Evolutionary conservation across 2,329 filamentous ascomycete genomes (phyloP), one percentile per base, ranked within the genome.

Genomic region (Didymella lethalis): DNA sequence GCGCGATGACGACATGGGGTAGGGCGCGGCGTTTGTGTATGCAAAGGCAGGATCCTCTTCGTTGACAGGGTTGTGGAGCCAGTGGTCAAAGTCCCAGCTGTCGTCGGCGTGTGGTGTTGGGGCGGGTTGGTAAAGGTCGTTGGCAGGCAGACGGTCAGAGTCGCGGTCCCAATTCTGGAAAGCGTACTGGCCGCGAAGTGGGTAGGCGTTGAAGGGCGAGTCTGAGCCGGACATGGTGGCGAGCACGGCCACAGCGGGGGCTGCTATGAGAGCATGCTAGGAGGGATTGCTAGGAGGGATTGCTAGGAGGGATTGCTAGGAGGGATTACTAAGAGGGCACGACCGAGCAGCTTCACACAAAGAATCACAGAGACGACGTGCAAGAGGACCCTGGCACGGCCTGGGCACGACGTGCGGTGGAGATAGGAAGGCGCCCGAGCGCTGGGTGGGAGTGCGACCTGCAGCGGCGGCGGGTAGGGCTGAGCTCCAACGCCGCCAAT

Each of bases 1-100:
- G 4, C 64, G 60, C 2, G 55, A 34, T 44, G 63, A 49, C 64
- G 58, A 54, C 65, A 66, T 67, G 23, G 41, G 34, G 20, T 67
- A 63, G 29, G 70, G 54, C 60, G 68, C 23, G 16, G 57, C 25
- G 52, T 40, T 29, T 26, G 58, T 48, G 45, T 56, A 57, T 40
- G 53, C 45, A 18, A 56, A 57, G 23, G 58, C 48, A 32, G 53
- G 48, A 32, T 55, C 48, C 36, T 44, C n/a, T 43, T 4, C 20
- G 38, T 34, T 12, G 53, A 38, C n/a, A 46, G 57, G 58, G 31
- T 55, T 61, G 54, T 59, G 50, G 23, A 63, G 58, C 44, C 23
- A 32, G 50, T 57, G n/a, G 50, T 55, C 46, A 47, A 57, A 61
- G 31, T 32, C 31, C 48, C 31, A 28, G 32, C 11, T 36, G 40